Conservation (phyloP, 2,329 filamentous ascomycete genomes). For the Aspergillus sp. region DNA sequence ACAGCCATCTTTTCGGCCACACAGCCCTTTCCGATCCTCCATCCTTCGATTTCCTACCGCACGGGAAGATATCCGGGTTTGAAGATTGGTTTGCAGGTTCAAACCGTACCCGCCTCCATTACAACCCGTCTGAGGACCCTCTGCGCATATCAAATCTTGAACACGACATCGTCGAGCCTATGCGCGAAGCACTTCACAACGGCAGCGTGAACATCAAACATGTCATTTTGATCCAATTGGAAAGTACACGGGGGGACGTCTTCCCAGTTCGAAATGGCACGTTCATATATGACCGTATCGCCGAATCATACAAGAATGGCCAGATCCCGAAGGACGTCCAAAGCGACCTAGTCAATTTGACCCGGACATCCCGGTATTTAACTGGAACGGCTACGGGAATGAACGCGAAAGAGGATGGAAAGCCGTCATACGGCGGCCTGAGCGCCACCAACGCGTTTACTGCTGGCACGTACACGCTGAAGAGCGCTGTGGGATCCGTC, state of each 20-base stretch:
- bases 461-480: slow-evolving; percentile 34
- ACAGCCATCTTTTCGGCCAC: slow-evolving; percentile 7
- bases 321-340: slow-evolving; percentile 22
- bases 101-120: slow-evolving; percentile 14
- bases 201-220: slow-evolving; percentile 32
- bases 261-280: slow-evolving; percentile 34
- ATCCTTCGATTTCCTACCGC: slow-evolving; percentile 12
- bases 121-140: slow-evolving; percentile 29
- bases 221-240: slow-evolving; percentile 33
- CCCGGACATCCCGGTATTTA: slow-evolving; percentile 15
- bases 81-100: slow-evolving; percentile 12
- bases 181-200: slow-evolving; percentile 10
- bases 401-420: slow-evolving; percentile 4
- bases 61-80: slow-evolving; percentile 10
- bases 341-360: slow-evolving; percentile 15
- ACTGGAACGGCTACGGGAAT: slow-evolving; percentile 14
- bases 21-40: slow-evolving; percentile 9
- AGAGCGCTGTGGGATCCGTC: slow-evolving; percentile 33
- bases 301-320: slow-evolving; percentile 24
- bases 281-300: slow-evolving; percentile 24
- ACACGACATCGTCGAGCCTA: slow-evolving; percentile 15
- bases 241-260: slow-evolving; percentile 38
- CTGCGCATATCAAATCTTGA: slow-evolving; percentile 32
- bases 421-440: slow-evolving; percentile 28
- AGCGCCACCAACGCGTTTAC: slow-evolving; percentile 34